These are phyloP conservation scores for Flaveria floridana DNA, from an alignment of 140 eudicot genomes.

Conservation along the genomic window DNA sequence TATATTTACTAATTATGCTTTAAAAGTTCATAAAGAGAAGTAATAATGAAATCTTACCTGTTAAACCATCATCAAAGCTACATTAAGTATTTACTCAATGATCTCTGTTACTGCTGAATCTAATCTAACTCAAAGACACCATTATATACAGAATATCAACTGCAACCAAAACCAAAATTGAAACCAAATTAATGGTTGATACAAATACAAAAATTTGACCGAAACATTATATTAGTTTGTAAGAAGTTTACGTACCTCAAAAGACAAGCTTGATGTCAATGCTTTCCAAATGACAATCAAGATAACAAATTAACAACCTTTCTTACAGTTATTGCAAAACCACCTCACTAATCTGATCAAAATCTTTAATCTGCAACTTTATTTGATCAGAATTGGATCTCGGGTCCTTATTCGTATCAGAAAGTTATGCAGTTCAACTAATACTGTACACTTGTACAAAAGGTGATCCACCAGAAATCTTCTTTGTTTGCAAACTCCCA, in stretches of 20 bases:
- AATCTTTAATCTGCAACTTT: slow-evolving; percentile 29
- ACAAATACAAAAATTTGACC: not conserved
- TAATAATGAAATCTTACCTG: slow-evolving; percentile 22
- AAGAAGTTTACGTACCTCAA: slow-evolving; percentile 20
- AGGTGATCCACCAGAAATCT: slow-evolving; percentile 24
- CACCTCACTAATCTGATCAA: slow-evolving; percentile 39
- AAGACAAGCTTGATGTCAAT: slow-evolving; percentile 29
- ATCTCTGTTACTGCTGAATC: slow-evolving; percentile 33
- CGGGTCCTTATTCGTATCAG: slow-evolving; percentile 37
- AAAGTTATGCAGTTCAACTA: slow-evolving; percentile 34
- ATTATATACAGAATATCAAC: slow-evolving; percentile 42
- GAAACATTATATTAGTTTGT: slow-evolving; percentile 11
- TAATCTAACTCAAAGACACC: slow-evolving; percentile 34
- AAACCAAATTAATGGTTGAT: not conserved
- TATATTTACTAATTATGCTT: not conserved
- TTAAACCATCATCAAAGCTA: slow-evolving; percentile 27
- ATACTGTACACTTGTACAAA: slow-evolving; percentile 42
- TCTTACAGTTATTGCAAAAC: slow-evolving; percentile 24
- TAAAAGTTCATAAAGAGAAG: not conserved
- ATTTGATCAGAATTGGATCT: slow-evolving; percentile 38
- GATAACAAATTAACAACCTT: slow-evolving; percentile 40
- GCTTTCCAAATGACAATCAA: slow-evolving; percentile 30
- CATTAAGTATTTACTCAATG: slow-evolving; percentile 34
- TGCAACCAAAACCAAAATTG: slow-evolving; percentile 27
- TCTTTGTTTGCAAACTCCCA: slow-evolving; percentile 22